A percentile compares a stretch with the other conserved stretches of the same genome.
phyloP scores from a whole-genome alignment of 495 filamentous ascomycete species.

The Talaromyces nanjingensis region DNA sequence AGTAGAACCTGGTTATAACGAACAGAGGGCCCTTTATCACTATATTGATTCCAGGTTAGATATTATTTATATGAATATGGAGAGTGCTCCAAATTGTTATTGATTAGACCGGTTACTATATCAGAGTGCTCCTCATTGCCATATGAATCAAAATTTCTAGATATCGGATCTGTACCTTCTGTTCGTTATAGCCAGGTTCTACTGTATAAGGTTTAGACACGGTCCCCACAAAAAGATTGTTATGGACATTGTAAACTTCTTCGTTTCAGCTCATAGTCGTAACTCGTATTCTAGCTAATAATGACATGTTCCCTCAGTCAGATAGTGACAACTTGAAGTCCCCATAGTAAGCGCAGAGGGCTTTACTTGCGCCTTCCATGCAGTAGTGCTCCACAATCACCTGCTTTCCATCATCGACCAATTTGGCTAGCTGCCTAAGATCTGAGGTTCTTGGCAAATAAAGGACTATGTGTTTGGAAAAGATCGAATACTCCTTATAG shows the following conservation, averaged over 20 bases:
- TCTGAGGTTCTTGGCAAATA: conserved; percentile 89
- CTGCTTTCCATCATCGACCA: conserved; percentile 46
- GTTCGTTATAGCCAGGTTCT: too few relatives aligned
- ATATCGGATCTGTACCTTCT: too few relatives aligned
- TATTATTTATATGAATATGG: too few relatives aligned
- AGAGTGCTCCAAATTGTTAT: too few relatives aligned
- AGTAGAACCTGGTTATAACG: too few relatives aligned
- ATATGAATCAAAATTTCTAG: too few relatives aligned
- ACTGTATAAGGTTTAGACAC: not conserved
- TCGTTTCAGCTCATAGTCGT: not conserved
- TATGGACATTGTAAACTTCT: not conserved
- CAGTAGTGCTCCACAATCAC: conserved; percentile 84
- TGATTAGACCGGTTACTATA: too few relatives aligned
- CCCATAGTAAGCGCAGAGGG: conserved; percentile 50
- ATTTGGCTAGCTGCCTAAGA: conserved; percentile 68
- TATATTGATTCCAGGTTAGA: too few relatives aligned
- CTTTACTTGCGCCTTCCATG: conserved; percentile 82
- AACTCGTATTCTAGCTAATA: not conserved
- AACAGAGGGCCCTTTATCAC: too few relatives aligned
- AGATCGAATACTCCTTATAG: conserved; percentile 48
- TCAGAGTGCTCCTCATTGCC: too few relatives aligned
- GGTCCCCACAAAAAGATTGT: not conserved
- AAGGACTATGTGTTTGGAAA: conserved; percentile 54
- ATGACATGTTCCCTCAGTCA: not conserved
- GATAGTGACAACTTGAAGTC: conserved; percentile 21